Evolutionary conservation across 139 green algal species (phyloP).

Genomic region (Microglena sp.): DNA sequence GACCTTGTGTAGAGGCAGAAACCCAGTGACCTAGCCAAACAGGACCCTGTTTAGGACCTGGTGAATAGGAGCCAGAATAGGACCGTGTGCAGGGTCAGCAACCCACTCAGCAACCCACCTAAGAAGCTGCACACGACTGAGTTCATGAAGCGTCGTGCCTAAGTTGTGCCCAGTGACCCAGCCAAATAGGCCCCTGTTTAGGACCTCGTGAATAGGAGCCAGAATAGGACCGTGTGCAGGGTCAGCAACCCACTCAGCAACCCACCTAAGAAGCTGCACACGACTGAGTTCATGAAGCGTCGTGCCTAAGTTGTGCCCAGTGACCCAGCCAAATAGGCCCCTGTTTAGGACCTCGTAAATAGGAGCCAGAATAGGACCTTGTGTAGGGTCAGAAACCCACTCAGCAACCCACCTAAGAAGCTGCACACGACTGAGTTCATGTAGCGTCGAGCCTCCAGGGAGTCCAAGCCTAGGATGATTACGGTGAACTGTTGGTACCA

Average conservation of each 20-base stretch:
- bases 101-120: too few relatives aligned
- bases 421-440: constrained; percentile 97
- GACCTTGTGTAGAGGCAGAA: too few relatives aligned
- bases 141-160: constrained; percentile 87
- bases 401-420: constrained; percentile 69
- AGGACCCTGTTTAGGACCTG: too few relatives aligned
- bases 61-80: too few relatives aligned
- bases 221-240: too few relatives aligned
- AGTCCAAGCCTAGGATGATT: constrained; percentile 95
- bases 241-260: too few relatives aligned
- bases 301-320: neutral
- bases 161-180: neutral
- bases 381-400: too few relatives aligned
- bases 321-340: neutral
- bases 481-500: constrained; percentile 89
- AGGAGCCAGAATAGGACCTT: too few relatives aligned
- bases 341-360: neutral
- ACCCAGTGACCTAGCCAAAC: too few relatives aligned
- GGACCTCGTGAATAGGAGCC: too few relatives aligned
- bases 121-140: constrained; percentile 86
- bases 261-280: neutral
- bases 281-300: neutral
- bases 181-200: neutral
- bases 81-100: too few relatives aligned
- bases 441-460: constrained; percentile 87